A percentile compares a stretch with the other conserved stretches of the same genome.
phyloP scores from a whole-genome alignment of 768 basidiomycete genomes.

The Tylopilus sp. region DNA sequence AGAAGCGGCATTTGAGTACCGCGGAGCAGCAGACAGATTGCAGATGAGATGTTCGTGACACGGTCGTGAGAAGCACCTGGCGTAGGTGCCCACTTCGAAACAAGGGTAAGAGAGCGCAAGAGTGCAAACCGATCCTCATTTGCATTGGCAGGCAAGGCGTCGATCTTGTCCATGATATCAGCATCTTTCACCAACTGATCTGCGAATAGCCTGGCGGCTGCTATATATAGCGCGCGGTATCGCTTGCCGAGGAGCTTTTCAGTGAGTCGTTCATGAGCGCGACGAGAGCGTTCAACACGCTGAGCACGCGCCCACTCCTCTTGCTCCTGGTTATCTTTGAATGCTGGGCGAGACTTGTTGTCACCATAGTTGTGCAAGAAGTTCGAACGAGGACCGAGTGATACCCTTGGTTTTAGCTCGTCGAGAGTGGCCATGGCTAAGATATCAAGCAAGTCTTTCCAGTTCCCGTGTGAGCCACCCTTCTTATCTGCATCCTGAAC shows the following conservation, averaged over 20 bases:
- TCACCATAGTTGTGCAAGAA: too few relatives aligned
- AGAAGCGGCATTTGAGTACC: slow-evolving; percentile 26
- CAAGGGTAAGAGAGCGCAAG: slow-evolving; percentile 43
- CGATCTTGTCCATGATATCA: slow-evolving; percentile 35
- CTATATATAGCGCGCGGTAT: slow-evolving; percentile 61
- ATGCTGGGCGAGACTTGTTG: too few relatives aligned
- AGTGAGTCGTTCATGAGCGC: too few relatives aligned
- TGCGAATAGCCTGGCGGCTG: slow-evolving; percentile 59
- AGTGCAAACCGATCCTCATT: slow-evolving; percentile 18
- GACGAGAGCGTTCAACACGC: too few relatives aligned
- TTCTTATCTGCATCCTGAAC: too few relatives aligned
- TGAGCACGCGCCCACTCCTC: too few relatives aligned
- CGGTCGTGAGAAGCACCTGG: slow-evolving; percentile 58
- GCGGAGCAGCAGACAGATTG: slow-evolving; percentile 54
- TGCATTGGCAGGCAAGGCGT: slow-evolving; percentile 31
- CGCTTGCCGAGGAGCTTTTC: slow-evolving; percentile 25
- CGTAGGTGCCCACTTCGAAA: slow-evolving; percentile 70
- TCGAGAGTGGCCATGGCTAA: too few relatives aligned
- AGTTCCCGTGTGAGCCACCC: too few relatives aligned
- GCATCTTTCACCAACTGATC: slow-evolving; percentile 49
- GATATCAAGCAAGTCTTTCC: too few relatives aligned
- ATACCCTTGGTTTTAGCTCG: too few relatives aligned
- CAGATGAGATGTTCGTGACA: slow-evolving; percentile 61
- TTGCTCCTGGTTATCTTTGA: too few relatives aligned
- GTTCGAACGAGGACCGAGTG: too few relatives aligned